These are phyloP conservation scores for Symmetrospora coprosmae DNA, from an alignment of 768 basidiomycete genomes.

Conservation along the genomic window DNA sequence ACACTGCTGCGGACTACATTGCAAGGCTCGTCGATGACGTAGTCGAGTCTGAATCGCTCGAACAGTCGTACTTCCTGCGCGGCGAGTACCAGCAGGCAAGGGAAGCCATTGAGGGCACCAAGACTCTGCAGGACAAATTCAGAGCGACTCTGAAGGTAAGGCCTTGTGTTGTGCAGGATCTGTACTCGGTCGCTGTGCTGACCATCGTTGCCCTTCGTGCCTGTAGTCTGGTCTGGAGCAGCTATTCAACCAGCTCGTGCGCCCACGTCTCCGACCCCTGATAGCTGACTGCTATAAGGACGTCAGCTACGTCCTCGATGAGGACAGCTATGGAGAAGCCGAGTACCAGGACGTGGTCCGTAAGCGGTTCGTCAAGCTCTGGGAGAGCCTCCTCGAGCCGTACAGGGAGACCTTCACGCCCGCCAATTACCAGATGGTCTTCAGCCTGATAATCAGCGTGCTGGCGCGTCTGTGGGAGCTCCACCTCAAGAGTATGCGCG, in stretches of 20 bases:
- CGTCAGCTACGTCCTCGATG: slow-evolving; percentile 72
- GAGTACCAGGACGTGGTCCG: slow-evolving; percentile 74
- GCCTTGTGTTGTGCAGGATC: no score
- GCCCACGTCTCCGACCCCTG: slow-evolving; percentile 70
- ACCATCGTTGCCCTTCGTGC: neutral
- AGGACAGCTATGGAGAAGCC: slow-evolving; percentile 65
- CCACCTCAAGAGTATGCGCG: slow-evolving; percentile 60
- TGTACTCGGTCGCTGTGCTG: neutral
- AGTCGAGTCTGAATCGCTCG: slow-evolving; percentile 37
- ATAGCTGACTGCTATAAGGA: slow-evolving; percentile 81
- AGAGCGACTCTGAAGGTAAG: slow-evolving; percentile 57
- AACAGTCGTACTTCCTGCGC: slow-evolving; percentile 48
- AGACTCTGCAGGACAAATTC: slow-evolving; percentile 43
- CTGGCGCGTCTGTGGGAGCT: slow-evolving; percentile 95
- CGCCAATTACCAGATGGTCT: slow-evolving; percentile 70
- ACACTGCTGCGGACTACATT: slow-evolving; percentile 75
- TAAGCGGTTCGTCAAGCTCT: slow-evolving; percentile 76
- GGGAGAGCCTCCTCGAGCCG: slow-evolving; percentile 72
- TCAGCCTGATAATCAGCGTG: slow-evolving; percentile 68
- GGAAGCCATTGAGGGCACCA: neutral
- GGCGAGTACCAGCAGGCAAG: slow-evolving; percentile 42
- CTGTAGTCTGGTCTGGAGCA: slow-evolving; percentile 70
- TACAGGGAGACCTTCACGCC: slow-evolving; percentile 84
- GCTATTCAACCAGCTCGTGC: slow-evolving; percentile 82
- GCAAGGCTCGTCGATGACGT: slow-evolving; percentile 64